Evolutionary conservation across 441 rosid species (phyloP).

Genomic region (Hura crepitans): DNA sequence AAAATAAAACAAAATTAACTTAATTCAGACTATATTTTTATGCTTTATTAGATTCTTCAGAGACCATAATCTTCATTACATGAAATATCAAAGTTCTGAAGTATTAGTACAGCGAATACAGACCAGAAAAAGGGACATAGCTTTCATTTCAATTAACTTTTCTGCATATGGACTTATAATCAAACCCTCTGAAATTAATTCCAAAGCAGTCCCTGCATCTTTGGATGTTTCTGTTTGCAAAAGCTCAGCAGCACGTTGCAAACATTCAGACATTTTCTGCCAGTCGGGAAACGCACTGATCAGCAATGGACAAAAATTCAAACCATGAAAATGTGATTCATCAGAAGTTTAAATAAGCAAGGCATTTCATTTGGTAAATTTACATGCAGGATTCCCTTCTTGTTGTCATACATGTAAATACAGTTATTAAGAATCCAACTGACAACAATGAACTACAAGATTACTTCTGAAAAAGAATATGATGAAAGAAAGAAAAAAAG

Average conservation of each 20-base stretch:
- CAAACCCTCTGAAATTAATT: slow-evolving; percentile 62
- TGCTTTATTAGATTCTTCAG: slow-evolving; percentile 18
- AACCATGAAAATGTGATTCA: background rate
- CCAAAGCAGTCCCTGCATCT: slow-evolving; percentile 56
- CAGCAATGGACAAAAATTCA: slow-evolving; percentile 20
- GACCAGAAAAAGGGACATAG: slow-evolving; percentile 68
- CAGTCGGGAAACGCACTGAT: slow-evolving; percentile 29
- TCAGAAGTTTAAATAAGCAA: slow-evolving; percentile 6
- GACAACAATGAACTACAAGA: background rate
- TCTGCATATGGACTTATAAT: slow-evolving; percentile 61
- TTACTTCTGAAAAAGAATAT: background rate
- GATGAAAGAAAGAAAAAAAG: slow-evolving; percentile 1
- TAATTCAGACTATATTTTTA: slow-evolving; percentile 10
- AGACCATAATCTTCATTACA: background rate
- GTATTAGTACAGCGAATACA: slow-evolving; percentile 25
- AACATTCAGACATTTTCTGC: slow-evolving; percentile 79
- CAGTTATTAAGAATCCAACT: background rate
- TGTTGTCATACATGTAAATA: background rate
- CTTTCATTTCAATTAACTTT: slow-evolving; percentile 75
- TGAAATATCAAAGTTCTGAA: slow-evolving; percentile 2
- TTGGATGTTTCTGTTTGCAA: slow-evolving; percentile 44
- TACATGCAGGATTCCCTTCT: background rate
- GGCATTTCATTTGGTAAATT: slow-evolving; percentile 6
- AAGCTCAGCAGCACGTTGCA: slow-evolving; percentile 48
- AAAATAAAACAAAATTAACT: slow-evolving; percentile 28